Conservation (phyloP, 2,329 filamentous ascomycete genomes). For the Chaetomiaceae sp. region DNA sequence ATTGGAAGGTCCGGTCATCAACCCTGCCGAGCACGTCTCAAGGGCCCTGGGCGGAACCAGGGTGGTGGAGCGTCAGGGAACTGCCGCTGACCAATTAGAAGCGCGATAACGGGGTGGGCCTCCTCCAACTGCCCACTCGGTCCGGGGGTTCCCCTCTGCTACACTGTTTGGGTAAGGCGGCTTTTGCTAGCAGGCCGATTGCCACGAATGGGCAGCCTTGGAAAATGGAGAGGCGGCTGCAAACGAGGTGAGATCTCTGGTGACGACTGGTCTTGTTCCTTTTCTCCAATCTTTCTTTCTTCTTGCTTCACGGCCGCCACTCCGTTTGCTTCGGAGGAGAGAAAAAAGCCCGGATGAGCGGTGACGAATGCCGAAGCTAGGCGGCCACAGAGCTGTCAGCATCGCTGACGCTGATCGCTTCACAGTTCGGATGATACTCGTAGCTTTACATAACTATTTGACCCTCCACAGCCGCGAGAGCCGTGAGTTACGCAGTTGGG, state of each 20-base stretch:
- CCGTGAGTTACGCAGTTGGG: background rate
- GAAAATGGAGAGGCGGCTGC: conserved; percentile 6
- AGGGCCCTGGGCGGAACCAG: conserved; percentile 21
- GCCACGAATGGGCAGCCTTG: conserved; percentile 11
- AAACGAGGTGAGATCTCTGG: too few relatives aligned
- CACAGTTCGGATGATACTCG: too few relatives aligned
- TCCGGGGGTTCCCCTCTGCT: conserved; percentile 16
- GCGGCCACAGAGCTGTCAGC: conserved; percentile 3
- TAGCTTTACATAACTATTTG: too few relatives aligned
- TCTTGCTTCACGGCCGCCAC: background rate
- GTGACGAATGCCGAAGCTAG: conserved; percentile 16
- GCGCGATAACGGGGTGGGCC: conserved; percentile 19
- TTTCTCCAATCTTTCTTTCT: background rate
- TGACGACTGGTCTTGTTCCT: background rate
- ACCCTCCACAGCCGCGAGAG: background rate
- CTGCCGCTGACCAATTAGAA: conserved; percentile 20
- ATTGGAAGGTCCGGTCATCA: conserved; percentile 18
- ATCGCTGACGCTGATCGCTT: background rate
- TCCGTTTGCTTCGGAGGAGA: conserved; percentile 1
- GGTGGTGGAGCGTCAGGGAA: conserved; percentile 21
- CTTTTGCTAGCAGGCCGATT: conserved; percentile 1
- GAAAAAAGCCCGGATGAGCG: conserved; percentile 9
- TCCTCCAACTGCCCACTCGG: conserved; percentile 13
- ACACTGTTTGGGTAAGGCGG: conserved; percentile 9
- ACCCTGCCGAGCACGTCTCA: conserved; percentile 23